Conservation (phyloP, 2,329 filamentous ascomycete species). For the Sporothrix dimorphospora region DNA sequence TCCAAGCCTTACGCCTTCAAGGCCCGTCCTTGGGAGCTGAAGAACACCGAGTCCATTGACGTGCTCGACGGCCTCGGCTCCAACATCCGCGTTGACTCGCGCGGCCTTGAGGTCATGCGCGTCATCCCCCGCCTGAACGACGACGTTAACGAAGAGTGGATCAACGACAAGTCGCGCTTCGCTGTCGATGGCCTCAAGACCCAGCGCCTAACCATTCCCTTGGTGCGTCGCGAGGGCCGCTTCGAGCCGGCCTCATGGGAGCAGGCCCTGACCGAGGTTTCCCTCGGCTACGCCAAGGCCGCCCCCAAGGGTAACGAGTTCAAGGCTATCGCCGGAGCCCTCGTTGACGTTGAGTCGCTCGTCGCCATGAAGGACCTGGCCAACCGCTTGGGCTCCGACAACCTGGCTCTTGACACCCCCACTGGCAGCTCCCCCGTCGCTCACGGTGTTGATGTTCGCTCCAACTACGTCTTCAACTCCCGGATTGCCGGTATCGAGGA, state of each 20-base stretch:
- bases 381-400: conserved; percentile 95
- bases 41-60: conserved; percentile 94
- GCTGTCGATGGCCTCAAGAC: conserved; percentile 96
- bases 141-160: conserved; percentile 99
- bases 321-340: conserved; percentile 89
- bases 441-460: conserved; percentile 89
- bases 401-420: conserved; percentile 89
- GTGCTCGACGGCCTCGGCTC: conserved; percentile 91
- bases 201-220: conserved; percentile 88
- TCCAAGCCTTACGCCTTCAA: conserved; percentile 98
- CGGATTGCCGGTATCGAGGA: conserved; percentile 92
- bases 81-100: conserved; percentile 90
- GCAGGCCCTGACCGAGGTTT: conserved; percentile 87
- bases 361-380: conserved; percentile 97
- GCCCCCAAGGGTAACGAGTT: conserved; percentile 90
- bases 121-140: conserved; percentile 92
- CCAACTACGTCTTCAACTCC: conserved; percentile 97
- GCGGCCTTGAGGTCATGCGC: conserved; percentile 95
- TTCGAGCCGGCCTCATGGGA: conserved; percentile 96
- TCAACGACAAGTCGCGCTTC: conserved; percentile 97
- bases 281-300: conserved; percentile 75
- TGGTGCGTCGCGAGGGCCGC: conserved; percentile 85
- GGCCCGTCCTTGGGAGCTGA: conserved; percentile 94
- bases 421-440: conserved; percentile 81
- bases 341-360: conserved; percentile 89